These are phyloP conservation scores for Pestalotiopsis sp. DNA, from an alignment of 2,329 filamentous ascomycete genomes.

Conservation along the genomic window DNA sequence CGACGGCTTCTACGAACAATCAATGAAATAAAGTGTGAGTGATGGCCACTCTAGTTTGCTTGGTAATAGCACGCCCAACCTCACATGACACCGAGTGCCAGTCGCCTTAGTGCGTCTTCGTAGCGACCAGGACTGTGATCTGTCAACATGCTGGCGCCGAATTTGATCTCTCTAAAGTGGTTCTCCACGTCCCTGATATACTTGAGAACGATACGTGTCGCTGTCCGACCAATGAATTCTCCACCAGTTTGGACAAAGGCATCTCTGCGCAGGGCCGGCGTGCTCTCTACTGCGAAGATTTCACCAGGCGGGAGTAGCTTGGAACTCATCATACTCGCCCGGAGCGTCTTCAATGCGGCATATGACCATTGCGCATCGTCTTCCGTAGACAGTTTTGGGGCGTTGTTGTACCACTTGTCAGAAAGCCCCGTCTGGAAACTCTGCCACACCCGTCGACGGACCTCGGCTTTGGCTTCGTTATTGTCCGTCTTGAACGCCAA, in stretches of 20 bases:
- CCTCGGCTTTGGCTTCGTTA: constrained; percentile 66
- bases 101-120: constrained; percentile 67
- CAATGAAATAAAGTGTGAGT: too few species aligned
- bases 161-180: constrained; percentile 70
- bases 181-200: constrained; percentile 73
- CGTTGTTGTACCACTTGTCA: constrained; percentile 61
- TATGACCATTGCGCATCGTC: constrained; percentile 72
- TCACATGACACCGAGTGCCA: constrained; percentile 51
- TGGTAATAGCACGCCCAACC: neutral
- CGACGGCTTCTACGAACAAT: too few species aligned
- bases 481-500: constrained; percentile 75
- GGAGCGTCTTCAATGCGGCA: constrained; percentile 66
- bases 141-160: constrained; percentile 73
- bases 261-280: constrained; percentile 67
- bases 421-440: constrained; percentile 64
- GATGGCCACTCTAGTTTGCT: neutral
- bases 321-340: constrained; percentile 67
- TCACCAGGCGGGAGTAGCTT: constrained; percentile 78
- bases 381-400: constrained; percentile 40
- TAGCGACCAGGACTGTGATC: constrained; percentile 78
- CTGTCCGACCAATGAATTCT: constrained; percentile 63
- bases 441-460: constrained; percentile 68
- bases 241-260: constrained; percentile 55
- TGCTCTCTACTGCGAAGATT: constrained; percentile 73
- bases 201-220: constrained; percentile 69